Conservation (phyloP, 139 green algal species). For the Closterium sp. region DNA sequence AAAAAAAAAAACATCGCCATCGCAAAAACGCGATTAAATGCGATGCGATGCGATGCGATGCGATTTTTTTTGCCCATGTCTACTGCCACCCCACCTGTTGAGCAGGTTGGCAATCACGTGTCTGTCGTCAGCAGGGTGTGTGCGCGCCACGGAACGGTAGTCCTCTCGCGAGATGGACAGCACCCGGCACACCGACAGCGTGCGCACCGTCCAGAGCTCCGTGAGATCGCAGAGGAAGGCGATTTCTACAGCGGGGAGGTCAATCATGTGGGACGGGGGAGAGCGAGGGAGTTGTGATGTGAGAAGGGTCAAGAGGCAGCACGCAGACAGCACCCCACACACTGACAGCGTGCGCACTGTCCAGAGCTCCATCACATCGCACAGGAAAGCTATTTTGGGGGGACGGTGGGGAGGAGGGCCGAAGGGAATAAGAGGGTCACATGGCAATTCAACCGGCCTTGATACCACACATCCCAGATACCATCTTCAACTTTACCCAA, state of each 20-base stretch:
- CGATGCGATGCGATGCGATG: too few relatives aligned
- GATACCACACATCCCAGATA: too few relatives aligned
- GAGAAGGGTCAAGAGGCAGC: not conserved
- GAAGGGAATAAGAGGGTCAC: too few relatives aligned
- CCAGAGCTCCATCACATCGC: not conserved
- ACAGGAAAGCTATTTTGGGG: constrained; percentile 8
- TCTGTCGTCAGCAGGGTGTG: constrained; percentile 1
- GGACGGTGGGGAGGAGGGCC: not conserved
- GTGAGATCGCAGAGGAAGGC: not conserved
- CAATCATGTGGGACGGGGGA: not conserved
- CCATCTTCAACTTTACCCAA: too few relatives aligned
- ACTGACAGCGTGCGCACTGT: not conserved
- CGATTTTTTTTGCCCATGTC: too few relatives aligned
- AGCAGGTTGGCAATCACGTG: constrained; percentile 15
- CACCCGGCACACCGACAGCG: constrained; percentile 12
- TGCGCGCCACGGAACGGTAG: not conserved
- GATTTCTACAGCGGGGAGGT: not conserved
- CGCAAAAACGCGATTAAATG: too few relatives aligned
- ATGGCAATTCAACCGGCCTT: too few relatives aligned
- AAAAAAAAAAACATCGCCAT: too few relatives aligned
- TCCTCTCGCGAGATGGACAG: constrained; percentile 7
- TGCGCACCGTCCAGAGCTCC: constrained; percentile 13
- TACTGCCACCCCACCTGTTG: not conserved
- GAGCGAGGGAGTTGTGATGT: not conserved
- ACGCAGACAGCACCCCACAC: not conserved